Conservation (phyloP, 2,329 filamentous ascomycete genomes). For the Sporothrix euskadiensis region DNA sequence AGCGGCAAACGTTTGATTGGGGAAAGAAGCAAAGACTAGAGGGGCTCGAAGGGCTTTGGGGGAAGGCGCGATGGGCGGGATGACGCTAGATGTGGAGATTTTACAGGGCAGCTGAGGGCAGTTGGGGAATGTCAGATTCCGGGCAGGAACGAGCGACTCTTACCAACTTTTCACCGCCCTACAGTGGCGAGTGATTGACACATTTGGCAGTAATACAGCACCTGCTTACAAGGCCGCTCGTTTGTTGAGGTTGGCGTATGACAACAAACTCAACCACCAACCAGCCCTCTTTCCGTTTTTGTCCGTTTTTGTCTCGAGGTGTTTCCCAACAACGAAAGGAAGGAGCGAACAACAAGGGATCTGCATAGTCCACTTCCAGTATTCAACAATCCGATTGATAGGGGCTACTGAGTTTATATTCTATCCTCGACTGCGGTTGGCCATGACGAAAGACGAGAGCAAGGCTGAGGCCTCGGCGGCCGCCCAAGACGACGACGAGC, state of each 20-base stretch:
- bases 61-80: slow-evolving; percentile 17
- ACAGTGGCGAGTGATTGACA: not conserved
- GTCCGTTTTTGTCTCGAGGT: not conserved
- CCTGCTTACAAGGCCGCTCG: not conserved
- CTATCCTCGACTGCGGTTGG: not conserved
- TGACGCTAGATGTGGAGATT: not conserved
- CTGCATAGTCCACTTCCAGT: not conserved
- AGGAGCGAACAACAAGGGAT: not conserved
- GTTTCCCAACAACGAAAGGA: not conserved
- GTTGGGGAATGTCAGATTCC: not conserved
- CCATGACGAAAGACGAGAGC: slow-evolving; percentile 61
- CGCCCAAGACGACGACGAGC: slow-evolving; percentile 65
- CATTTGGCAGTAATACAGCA: not conserved
- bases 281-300: slow-evolving; percentile 2
- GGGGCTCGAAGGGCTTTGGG: not conserved
- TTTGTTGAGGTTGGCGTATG: slow-evolving; percentile 16
- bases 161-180: slow-evolving; percentile 13
- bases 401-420: no score
- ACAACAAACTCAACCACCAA: slow-evolving; percentile 2
- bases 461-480: slow-evolving; percentile 42
- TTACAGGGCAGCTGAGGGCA: slow-evolving; percentile 1
- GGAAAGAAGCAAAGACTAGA: not conserved
- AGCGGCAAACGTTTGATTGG: slow-evolving; percentile 19
- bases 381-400: not conserved
- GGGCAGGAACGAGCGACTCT: not conserved